A percentile compares a stretch with the other conserved stretches of the same genome.
phyloP scores from a whole-genome alignment of 2,329 filamentous ascomycete genomes.

The Calycina marina region DNA sequence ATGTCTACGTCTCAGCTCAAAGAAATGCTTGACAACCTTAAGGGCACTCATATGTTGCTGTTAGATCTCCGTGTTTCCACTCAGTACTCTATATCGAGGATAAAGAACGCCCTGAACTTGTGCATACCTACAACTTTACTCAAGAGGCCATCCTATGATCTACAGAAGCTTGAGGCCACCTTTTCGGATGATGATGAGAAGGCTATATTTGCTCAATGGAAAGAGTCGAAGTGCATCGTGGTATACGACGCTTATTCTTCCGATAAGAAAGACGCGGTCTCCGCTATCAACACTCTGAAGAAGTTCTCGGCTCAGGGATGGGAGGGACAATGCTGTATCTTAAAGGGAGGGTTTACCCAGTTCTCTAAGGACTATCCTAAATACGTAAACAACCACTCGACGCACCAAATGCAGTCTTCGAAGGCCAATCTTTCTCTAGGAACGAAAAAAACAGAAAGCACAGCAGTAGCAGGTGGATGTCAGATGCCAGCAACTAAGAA shows the following conservation, averaged over 20 bases:
- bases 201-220: constrained; percentile 64
- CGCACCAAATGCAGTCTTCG: constrained; percentile 22
- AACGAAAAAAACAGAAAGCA: constrained; percentile 34
- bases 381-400: constrained; percentile 39
- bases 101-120: constrained; percentile 72
- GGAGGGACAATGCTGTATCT: constrained; percentile 54
- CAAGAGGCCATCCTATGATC: constrained; percentile 80
- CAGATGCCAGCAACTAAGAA: constrained; percentile 57
- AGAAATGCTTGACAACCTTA: constrained; percentile 34
- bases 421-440: constrained; percentile 37
- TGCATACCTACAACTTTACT: constrained; percentile 91
- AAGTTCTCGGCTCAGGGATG: constrained; percentile 85
- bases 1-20: constrained; percentile 40
- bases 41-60: constrained; percentile 36
- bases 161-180: constrained; percentile 74
- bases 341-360: constrained; percentile 67
- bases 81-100: constrained; percentile 61
- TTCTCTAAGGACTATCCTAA: constrained; percentile 55
- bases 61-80: constrained; percentile 80
- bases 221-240: constrained; percentile 57
- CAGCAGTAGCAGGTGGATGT: constrained; percentile 81
- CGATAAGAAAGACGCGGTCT: constrained; percentile 65
- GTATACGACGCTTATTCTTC: constrained; percentile 74
- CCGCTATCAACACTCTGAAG: constrained; percentile 76
- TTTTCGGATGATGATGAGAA: constrained; percentile 62